Conservation (phyloP, 139 green algal genomes). For the Chlamydomonas sphaeroides region DNA sequence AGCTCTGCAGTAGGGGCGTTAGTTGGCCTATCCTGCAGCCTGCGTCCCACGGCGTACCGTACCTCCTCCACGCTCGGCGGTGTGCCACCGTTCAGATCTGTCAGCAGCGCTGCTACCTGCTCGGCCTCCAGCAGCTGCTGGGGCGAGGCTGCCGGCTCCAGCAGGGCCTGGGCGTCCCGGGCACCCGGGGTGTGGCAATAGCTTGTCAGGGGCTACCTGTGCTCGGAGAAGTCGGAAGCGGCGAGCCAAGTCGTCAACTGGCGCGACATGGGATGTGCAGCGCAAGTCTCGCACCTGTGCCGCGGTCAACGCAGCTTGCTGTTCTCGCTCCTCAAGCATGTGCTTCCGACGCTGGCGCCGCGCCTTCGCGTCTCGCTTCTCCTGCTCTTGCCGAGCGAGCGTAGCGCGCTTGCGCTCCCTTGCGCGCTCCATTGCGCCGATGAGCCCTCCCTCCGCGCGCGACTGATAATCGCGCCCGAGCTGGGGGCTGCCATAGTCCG, state of each 20-base stretch:
- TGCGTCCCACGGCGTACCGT: not conserved
- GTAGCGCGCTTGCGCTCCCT: slow-evolving; percentile 8
- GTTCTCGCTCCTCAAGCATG: not conserved
- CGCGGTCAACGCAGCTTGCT: too few species aligned
- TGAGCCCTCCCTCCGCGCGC: slow-evolving; percentile 1
- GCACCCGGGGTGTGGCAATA: not conserved
- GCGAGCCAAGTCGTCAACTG: not conserved
- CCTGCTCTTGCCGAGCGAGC: not conserved
- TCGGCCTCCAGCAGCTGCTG: not conserved
- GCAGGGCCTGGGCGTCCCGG: not conserved
- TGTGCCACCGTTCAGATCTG: slow-evolving; percentile 19
- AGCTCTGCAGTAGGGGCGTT: too few species aligned
- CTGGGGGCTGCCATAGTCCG: too few species aligned
- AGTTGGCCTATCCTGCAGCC: too few species aligned
- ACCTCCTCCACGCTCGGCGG: slow-evolving; percentile 11
- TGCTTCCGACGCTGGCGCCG: not conserved
- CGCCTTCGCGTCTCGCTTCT: not conserved
- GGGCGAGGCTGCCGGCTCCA: not conserved
- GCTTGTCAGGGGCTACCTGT: not conserved
- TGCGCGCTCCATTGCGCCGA: slow-evolving; percentile 1
- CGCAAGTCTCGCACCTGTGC: not conserved
- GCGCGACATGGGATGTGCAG: not conserved
- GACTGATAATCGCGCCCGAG: too few species aligned
- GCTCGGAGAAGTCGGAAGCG: not conserved
- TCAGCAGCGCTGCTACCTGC: slow-evolving; percentile 12